These are phyloP conservation scores for Paraphaeosphaeria sporulosa DNA, from an alignment of 2,329 filamentous ascomycete species.

Conservation along the genomic window DNA sequence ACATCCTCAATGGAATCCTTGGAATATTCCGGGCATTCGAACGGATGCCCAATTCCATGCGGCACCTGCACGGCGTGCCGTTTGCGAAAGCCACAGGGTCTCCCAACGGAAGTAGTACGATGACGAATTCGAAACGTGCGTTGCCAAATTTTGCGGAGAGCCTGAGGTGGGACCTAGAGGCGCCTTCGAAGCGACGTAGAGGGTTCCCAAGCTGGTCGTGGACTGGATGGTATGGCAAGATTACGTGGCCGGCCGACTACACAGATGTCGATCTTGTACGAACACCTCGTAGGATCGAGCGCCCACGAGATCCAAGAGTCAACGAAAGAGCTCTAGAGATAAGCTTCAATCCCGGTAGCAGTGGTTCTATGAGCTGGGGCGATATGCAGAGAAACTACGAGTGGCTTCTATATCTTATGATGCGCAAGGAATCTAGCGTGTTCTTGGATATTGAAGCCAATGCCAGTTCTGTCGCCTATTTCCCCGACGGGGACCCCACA, in stretches of 20 bases:
- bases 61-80: conserved; percentile 19
- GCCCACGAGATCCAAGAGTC: conserved; percentile 13
- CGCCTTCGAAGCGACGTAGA: conserved; percentile 9
- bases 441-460: conserved; percentile 12
- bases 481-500: background rate
- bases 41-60: conserved; percentile 12
- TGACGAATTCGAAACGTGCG: conserved; percentile 3
- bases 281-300: conserved; percentile 2
- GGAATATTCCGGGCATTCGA: conserved; percentile 16
- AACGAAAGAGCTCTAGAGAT: conserved; percentile 13
- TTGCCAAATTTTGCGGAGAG: conserved; percentile 16
- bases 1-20: conserved; percentile 14
- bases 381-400: conserved; percentile 16
- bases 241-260: conserved; percentile 14
- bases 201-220: conserved; percentile 21
- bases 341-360: conserved; percentile 7
- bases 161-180: conserved; percentile 11
- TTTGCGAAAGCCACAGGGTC: conserved; percentile 9
- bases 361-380: conserved; percentile 11
- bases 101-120: conserved; percentile 7
- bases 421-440: background rate
- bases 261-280: background rate
- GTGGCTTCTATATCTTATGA: background rate
- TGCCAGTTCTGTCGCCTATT: conserved; percentile 1
- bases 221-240: conserved; percentile 19